Evolutionary conservation across 1,139 yeast species (phyloP), one percentile per base, ranked within the genome.

Genomic region (Sugiyamaella neomexicana): DNA sequence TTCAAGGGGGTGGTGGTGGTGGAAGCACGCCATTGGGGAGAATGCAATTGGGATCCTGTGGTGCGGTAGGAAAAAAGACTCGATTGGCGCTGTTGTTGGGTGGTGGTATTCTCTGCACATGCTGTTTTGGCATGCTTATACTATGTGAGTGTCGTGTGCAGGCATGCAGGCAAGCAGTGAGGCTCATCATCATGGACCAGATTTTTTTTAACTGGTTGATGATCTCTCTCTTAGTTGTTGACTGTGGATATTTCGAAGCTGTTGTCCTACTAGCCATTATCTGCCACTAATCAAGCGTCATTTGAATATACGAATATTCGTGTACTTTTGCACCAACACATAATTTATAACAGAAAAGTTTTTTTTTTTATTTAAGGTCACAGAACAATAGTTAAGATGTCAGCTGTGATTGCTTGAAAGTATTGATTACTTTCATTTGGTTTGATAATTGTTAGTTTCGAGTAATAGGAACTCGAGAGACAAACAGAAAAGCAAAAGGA

Each of bases 401-500:
- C 27, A 45, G 51, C 51, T 47, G 51, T 39, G 51, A 17, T 40
- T 47, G 51, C 51, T 47, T 47, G 51, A 47, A 47, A 47, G 51
- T 47, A 39, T 39, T 39, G 20, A 40, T 39, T 47, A 47, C 51
- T 47, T 47, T 47, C 51, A 47, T 40, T 29, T 32, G 29, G 38
- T 47, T 47, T 39, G 51, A 29, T 46, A 38, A 36, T 46, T 46
- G 42, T 46, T 38, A 38, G 50, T 46, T 38, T 46, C 37, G 32
- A 17, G 40, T 37, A 29, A 38, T 17, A 36, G 34, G n/a, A 12
- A 29, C n/a, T 29, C 34, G 10, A 9, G 34, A 29, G 34, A 12
- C 1, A 27, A 23, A 39, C 29, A 47, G 38, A 12, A 17, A 27
- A 47, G 16, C 37, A 40, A 34, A 25, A 20, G 9, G 40, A 45